These are phyloP conservation scores for Tricholomella constricta DNA, from an alignment of 768 basidiomycete species.

Conservation along the genomic window DNA sequence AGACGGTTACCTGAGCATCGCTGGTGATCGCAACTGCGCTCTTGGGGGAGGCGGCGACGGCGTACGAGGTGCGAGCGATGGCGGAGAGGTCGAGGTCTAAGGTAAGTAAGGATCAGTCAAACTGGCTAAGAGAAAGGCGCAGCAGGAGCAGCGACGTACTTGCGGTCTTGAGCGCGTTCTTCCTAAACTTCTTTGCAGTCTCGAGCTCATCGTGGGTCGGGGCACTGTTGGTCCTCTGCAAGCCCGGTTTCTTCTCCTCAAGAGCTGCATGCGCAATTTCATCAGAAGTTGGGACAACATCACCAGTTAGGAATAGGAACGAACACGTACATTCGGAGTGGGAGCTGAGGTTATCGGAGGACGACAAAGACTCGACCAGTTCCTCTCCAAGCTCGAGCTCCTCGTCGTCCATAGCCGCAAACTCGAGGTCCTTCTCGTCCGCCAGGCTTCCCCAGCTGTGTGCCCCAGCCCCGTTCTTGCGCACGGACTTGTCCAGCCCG, in stretches of 20 bases:
- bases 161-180: constrained; percentile 66
- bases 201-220: constrained; percentile 66
- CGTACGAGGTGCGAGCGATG: constrained; percentile 84
- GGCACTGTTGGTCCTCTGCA: constrained; percentile 41
- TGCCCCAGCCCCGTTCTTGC: constrained; percentile 78
- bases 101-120: constrained; percentile 5
- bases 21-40: neutral
- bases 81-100: constrained; percentile 62
- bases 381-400: constrained; percentile 7
- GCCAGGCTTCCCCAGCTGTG: constrained; percentile 84
- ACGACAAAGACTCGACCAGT: neutral
- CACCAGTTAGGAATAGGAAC: neutral
- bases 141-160: constrained; percentile 34
- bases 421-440: constrained; percentile 60
- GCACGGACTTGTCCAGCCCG: constrained; percentile 69
- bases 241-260: constrained; percentile 28
- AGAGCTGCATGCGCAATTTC: constrained; percentile 17
- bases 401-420: constrained; percentile 31
- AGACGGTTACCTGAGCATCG: neutral
- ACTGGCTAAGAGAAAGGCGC: neutral
- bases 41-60: constrained; percentile 57
- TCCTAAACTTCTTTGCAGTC: constrained; percentile 67
- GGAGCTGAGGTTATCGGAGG: constrained; percentile 16
- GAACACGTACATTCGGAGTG: constrained; percentile 20
- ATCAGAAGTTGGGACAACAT: neutral